Evolutionary conservation across 495 filamentous ascomycete species (phyloP), one percentile per base, ranked within the genome.

Genomic region (Coniosporium apollinis): DNA sequence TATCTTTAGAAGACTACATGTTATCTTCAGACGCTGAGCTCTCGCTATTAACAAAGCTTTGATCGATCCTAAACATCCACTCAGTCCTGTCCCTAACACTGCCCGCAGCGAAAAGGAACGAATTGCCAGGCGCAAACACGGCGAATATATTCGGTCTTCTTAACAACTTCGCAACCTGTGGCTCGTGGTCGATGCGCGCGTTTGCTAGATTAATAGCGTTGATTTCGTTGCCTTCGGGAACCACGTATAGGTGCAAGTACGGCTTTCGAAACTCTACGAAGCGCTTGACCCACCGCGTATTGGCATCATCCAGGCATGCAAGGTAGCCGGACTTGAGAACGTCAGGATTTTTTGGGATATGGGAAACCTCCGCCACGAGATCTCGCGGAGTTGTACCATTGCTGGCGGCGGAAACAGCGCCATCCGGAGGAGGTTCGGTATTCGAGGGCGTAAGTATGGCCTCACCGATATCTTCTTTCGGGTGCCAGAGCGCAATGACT

Each of bases 251-350:
- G 49, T 96, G 84, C 38, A 99, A 63, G 48, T 94, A 99, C 4
- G 91, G 91, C 26, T 78, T 72, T 17, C 89, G 74, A 19, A 99
- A 72, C 49, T 99, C 91, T 31, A 93, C 82, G 49, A 86, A 94
- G 28, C 87, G 79, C 42, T 84, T 82, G 4, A 79, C 63, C 89
- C 89, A 99, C 39, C 73, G 68, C 18, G 75, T 76, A 18, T 75
- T 76, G 32, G 79, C 70, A 37, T 67, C 65, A 44, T 72, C 72
- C 4, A 86, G 84, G 3, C 76, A 79, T 13, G 92, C 61, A 19
- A 96, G 71, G 49, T 87, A 86, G 22, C 84, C 84, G 5, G 74
- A 70, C 57, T 87, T 91, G 30, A 83, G 62, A n/a, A 82, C 66
- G 13, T 67, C 65, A 2, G 82, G 55, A 16, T 51, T 55, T 36